These are phyloP conservation scores for Sporothrix sp. DNA, from an alignment of 2,329 filamentous ascomycete species.

Conservation along the genomic window DNA sequence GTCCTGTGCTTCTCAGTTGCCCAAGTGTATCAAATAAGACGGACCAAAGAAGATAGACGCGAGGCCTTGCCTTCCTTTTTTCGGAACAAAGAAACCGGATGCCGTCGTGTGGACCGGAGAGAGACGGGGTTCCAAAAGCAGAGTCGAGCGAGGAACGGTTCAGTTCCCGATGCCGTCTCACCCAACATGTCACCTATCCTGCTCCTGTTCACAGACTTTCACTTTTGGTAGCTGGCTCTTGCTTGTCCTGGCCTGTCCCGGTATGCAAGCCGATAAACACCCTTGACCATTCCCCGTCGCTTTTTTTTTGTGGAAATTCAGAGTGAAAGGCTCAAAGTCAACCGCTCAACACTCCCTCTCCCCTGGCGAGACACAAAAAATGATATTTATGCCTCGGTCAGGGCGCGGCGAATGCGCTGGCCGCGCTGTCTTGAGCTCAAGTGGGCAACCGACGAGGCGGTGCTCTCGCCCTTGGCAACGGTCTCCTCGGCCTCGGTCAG, in stretches of 20 bases:
- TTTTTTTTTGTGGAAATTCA: not conserved
- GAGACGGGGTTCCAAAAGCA: not conserved
- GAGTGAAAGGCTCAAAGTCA: not conserved
- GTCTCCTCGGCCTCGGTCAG: constrained; percentile 95
- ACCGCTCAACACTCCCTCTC: not conserved
- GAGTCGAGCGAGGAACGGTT: too few relatives aligned
- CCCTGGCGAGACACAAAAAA: too few relatives aligned
- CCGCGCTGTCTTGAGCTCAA: constrained; percentile 92
- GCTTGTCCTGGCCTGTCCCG: constrained; percentile 7
- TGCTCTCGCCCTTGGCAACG: constrained; percentile 76
- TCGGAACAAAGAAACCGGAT: constrained; percentile 7
- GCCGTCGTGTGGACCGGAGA: not conserved
- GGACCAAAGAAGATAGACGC: constrained; percentile 4
- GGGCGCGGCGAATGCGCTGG: constrained; percentile 51
- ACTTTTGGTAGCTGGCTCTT: constrained; percentile 4
- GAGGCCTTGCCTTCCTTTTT: not conserved
- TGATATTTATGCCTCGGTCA: constrained; percentile 48
- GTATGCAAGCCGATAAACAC: constrained; percentile 11
- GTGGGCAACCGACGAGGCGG: constrained; percentile 56
- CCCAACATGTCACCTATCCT: not conserved
- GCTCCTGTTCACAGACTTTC: not conserved
- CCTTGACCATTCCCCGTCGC: not conserved
- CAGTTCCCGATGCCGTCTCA: too few relatives aligned
- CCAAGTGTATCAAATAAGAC: constrained; percentile 5
- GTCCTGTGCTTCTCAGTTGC: constrained; percentile 4